Percentiles rank a stretch among this genome's conserved stretches.
Conservation (phyloP, 164 flowering plant species). For the Chimonanthus praecox region DNA sequence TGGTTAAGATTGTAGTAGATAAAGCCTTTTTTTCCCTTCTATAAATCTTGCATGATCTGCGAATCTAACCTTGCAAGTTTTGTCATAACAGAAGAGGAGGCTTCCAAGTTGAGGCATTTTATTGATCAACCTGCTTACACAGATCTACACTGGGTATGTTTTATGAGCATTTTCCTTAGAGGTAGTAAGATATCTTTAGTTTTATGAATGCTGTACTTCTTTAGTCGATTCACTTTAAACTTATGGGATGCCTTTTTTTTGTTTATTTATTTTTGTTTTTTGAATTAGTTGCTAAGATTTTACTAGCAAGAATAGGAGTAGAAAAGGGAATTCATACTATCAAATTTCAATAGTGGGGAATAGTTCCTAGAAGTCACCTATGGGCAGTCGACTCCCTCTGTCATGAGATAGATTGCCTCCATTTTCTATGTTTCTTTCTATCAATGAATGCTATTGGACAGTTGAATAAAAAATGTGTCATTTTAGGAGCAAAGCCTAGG, state of each 20-base stretch:
- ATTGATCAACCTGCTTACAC: conserved; percentile 87
- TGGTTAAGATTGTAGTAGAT: no score
- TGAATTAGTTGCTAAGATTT: not conserved
- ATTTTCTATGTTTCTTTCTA: not conserved
- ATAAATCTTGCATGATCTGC: not conserved
- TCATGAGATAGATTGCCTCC: not conserved
- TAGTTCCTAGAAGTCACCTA: not conserved
- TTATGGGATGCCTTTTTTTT: no score
- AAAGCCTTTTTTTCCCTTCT: not conserved
- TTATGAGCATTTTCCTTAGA: conserved; percentile 4
- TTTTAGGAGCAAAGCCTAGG: not conserved
- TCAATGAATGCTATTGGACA: not conserved
- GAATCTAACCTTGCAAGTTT: conserved; percentile 10
- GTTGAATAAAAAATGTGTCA: no score
- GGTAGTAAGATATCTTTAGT: not conserved
- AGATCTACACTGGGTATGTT: conserved; percentile 88
- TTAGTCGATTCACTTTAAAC: no score
- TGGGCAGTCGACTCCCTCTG: not conserved
- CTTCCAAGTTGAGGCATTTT: conserved; percentile 53
- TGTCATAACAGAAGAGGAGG: conserved; percentile 80
- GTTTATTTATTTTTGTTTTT: no score
- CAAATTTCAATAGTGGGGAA: not conserved
- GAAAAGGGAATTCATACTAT: not conserved
- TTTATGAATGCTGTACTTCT: not conserved
- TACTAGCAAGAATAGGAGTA: not conserved